Evolutionary conservation across 1,284 basidiomycete genomes (phyloP), one percentile per base, ranked within the genome.

Genomic region (Apiotrichum akiyoshidainum): DNA sequence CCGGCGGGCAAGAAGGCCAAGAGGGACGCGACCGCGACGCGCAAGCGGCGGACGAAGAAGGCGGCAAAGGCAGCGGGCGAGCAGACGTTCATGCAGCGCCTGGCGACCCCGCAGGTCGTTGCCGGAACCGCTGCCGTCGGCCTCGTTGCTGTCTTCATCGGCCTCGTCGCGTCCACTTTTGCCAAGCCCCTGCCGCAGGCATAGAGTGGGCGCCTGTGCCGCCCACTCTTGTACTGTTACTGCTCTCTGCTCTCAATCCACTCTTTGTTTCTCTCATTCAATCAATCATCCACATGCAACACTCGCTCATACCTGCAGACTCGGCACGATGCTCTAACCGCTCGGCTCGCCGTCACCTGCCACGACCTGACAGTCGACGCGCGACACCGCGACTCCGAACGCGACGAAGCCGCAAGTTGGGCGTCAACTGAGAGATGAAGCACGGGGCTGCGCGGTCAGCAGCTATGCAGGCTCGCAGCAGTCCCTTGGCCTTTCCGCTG

Each of bases 101-200:
- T 63, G 21, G 35, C 54, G 13, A 46, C 53, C 2, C 61, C 68
- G 8, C 57, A 66, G 40, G 50, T 73, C 26, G 37, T 76, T 7
- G 74, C 68, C 9, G 63, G 62, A 13, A 67, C 67, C 13, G 65
- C 69, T 1, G 61, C 74, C 8, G 61, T 72, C 1, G 74, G 66
- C 9, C 65, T 76, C 13, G 67, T 67, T 16, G 76, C 74, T 5
- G 72, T 75, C n/a, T 70, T 77, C 33, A 67, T 69, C 46, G 76
- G 73, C 19, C 65, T 78, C 56, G 73, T 78, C 22, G 69, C 65
- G 61, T 69, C 66, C 31, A 73, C 72, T 8, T 70, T 75, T 47
- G n/a, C 46, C 44, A 52, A 52, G 49, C 37, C 37, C 16, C 22
- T n/a, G 9, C 51, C 40, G 2, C 21, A 39, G 17, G 37, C 44